Base-by-base conservation (phyloP, 1,139 yeast genomes). In the Geotrichum reessii region DNA sequence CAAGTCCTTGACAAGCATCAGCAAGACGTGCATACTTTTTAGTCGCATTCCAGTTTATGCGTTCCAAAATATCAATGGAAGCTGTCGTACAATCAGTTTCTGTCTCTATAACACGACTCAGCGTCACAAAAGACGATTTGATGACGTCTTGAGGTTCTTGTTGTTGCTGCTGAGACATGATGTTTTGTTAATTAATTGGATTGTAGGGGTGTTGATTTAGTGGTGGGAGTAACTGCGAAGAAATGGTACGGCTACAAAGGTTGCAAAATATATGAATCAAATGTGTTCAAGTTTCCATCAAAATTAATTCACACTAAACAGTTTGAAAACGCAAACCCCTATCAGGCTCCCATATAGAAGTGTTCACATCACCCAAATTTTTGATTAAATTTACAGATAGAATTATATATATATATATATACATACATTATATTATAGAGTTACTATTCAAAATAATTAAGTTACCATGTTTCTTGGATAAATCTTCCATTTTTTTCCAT, bases 391-490 rank as follows among this genome's bases (percentile, higher is more conserved):
- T n/a, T n/a, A n/a, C n/a, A n/a, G n/a, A n/a, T n/a, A n/a, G n/a
- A n/a, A n/a, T n/a, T n/a, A n/a, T n/a, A n/a, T n/a, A n/a, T n/a
- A n/a, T n/a, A n/a, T n/a, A 14, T 37, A 3, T 37, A 31, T 31
- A 37, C 17, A 14, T 37, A 12, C 6, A 14, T 14, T 14, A 4
- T 12, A 37, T 37, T 3, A 14, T 14, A 37, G n/a, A 37, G n/a
- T 14, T 14, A 37, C n/a, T 14, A 14, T 11, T 37, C 12, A 37
- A 14, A 12, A 19, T 37, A 14, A 14, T 14, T 37, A 12, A 17
- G n/a, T 58, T 63, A 92, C 98, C 98, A 92, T 0, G 97, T 91
- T 69, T 93, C 99, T 71, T 93, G 97, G 57, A 89, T 76, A 68
- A 89, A 92, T 63, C 92, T 75, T 7, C 86, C 84, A 7, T 70